Conservation (phyloP, 2,329 filamentous ascomycete genomes). For the Sporothrix globosa region DNA sequence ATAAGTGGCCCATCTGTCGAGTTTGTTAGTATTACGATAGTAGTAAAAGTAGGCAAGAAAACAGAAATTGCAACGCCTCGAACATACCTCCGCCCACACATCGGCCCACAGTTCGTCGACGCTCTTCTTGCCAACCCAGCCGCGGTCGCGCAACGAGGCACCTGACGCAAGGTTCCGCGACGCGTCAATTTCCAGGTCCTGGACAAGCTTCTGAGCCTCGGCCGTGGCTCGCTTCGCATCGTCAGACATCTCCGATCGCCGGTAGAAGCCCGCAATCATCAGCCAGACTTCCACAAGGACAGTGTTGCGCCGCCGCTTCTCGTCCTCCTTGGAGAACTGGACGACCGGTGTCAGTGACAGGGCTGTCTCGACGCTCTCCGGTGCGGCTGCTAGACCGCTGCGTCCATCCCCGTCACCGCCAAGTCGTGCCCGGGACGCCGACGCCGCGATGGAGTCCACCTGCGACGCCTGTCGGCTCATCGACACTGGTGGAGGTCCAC, state of each 20-base stretch:
- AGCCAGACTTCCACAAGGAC: slow-evolving; percentile 83
- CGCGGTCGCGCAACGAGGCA: slow-evolving; percentile 63
- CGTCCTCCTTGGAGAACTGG: slow-evolving; percentile 59
- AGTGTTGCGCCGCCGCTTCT: slow-evolving; percentile 53
- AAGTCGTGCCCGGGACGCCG: slow-evolving; percentile 44
- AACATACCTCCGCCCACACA: slow-evolving; percentile 74
- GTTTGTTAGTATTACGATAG: slow-evolving; percentile 14
- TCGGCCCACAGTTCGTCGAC: slow-evolving; percentile 85
- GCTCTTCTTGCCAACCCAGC: slow-evolving; percentile 80
- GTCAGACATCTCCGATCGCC: slow-evolving; percentile 75
- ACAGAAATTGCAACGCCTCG: background rate
- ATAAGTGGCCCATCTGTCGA: slow-evolving; percentile 66
- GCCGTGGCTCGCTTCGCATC: slow-evolving; percentile 78
- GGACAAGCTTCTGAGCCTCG: slow-evolving; percentile 78
- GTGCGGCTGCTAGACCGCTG: slow-evolving; percentile 42
- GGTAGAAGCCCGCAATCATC: slow-evolving; percentile 85
- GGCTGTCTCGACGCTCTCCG: slow-evolving; percentile 49
- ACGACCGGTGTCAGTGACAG: slow-evolving; percentile 56
- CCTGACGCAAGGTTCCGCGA: slow-evolving; percentile 62
- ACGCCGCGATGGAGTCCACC: slow-evolving; percentile 53
- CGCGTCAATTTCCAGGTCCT: slow-evolving; percentile 69
- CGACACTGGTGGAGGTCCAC: slow-evolving; percentile 43
- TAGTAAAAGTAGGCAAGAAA: background rate
- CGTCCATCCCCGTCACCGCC: background rate
- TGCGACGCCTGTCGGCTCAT: slow-evolving; percentile 50